Evolutionary conservation across 2,329 filamentous ascomycete species (phyloP), one percentile per base, ranked within the genome.

Genomic region (Macrophomina tecta): DNA sequence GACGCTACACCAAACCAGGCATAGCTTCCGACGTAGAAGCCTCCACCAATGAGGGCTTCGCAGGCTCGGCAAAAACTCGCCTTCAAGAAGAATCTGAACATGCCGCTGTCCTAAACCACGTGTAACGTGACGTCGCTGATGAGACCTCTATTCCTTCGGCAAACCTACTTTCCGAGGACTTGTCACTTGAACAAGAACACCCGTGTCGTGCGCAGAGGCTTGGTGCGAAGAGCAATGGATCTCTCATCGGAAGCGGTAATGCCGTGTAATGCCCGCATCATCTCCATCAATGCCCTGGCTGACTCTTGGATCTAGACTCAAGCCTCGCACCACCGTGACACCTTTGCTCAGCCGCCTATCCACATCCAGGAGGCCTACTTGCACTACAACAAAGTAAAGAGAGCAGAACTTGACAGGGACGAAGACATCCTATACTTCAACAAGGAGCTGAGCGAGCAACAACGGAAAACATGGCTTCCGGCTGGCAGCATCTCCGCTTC

Each of bases 261-360:
- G 12, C 42, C 58, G 18, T 48, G n/a, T 40, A 9, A 28, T 36
- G 4, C 42, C 49, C n/a, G 58, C 42, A 28, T 32, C 38, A 16
- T 32, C 23, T 46, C 40, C 28, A 23, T 36, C 40, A n/a, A 14
- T 32, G 58, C 42, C 16, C 28, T 38, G 30, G 38, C 58, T 49
- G 30, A 61, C 40, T 53, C 14, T 36, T 34, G 9, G 23, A 11
- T 34, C 28, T 34, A 52, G 49, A 28, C 5, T n/a, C 45, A 49
- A 30, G 30, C 28, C 14, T 38, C 42, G 18, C 58, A 62, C 28
- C 58, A 62, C 38, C 58, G 49, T 49, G 91, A 97, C 78, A 90
- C 93, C 34, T 88, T 94, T 76, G 88, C 92, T 77, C 89, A 89
- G 72, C 92, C 93, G 1, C 91, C 93, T 2, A 87, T 89, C 11